Evolutionary conservation across 225 moss, liverwort and hornwort genomes (phyloP), one percentile per base, ranked within the genome.

Genomic region (Pleurozium schreberi): DNA sequence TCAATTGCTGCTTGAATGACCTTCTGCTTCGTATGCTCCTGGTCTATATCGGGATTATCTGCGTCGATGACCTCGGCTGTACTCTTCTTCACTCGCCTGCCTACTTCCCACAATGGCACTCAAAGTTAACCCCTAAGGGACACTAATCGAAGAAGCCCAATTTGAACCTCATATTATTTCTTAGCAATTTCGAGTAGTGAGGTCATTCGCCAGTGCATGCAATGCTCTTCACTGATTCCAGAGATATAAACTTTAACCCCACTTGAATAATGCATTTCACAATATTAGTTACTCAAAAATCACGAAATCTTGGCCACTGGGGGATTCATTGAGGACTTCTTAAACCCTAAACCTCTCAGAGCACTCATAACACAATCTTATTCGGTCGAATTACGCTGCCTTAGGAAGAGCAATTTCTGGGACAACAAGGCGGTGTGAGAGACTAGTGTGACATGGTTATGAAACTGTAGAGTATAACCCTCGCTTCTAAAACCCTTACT

Each of bases 1-100:
- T 92, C 89, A 63, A 97, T 95, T 55, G 96, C 96, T 74, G 94
- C 93, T 91, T 95, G 95, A 26, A 95, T 84, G 62, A 88, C 81
- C 81, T 84, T 92, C 90, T 93, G 92, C 82, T 94, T 93, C 81
- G 59, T 43, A 42, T 76, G 47, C 57, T 94, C 95, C 27, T 67
- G 89, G 87, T 91, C 90, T 36, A 93, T 30, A 40, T 91, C 88
- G 34, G 93, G 91, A 59, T 94, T 91, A 43, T 88, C 91, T 50
- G 84, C 92, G 88, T 91, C 90, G 66, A 85, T 82, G 19, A 74
- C 62, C 78, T 90, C 93, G 49, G 84, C 82, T 76, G 82, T 36
- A 60, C 60, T 60, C 92, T 89, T 95, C 92, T 91, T 94, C 87
- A 86, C 77, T 78, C 93, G 90, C 91, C 47, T 94, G 86, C 87